Evolutionary conservation across 805 yeast genomes (phyloP).

Genomic region (Cyberlindnera galapagoensis): DNA sequence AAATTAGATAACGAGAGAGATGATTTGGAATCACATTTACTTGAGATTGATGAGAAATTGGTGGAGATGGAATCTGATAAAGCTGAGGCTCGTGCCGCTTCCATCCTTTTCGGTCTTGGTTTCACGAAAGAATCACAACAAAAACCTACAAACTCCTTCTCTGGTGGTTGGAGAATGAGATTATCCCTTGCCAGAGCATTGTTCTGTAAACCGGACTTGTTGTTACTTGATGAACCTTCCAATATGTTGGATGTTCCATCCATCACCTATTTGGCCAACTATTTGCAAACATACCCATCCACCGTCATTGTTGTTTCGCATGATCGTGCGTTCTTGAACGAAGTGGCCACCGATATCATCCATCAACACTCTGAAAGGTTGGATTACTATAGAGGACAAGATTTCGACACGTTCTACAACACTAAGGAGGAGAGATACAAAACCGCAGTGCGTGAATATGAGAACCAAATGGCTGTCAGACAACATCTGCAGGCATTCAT

Average conservation of each 20-base stretch:
- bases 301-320: constrained; percentile 96
- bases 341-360: constrained; percentile 96
- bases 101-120: constrained; percentile 88
- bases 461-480: constrained; percentile 93
- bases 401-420: constrained; percentile 87
- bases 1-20: constrained; percentile 85
- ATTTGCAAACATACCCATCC: constrained; percentile 82
- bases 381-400: constrained; percentile 91
- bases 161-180: constrained; percentile 99
- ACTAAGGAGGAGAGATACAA: constrained; percentile 94
- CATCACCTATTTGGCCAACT: constrained; percentile 85
- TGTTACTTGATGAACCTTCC: constrained; percentile 96
- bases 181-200: constrained; percentile 95
- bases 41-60: constrained; percentile 75
- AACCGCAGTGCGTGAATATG: constrained; percentile 91
- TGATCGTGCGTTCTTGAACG: constrained; percentile 94
- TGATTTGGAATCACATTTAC: constrained; percentile 73
- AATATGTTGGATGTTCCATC: constrained; percentile 99
- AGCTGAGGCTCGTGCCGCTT: constrained; percentile 96
- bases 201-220: constrained; percentile 92
- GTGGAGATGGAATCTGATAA: constrained; percentile 94
- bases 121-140: constrained; percentile 83
- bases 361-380: constrained; percentile 96
- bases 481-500: constrained; percentile 90
- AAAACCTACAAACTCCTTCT: constrained; percentile 80